Evolutionary conservation across 768 basidiomycete species (phyloP).

Genomic region (Amanita jacksonii): DNA sequence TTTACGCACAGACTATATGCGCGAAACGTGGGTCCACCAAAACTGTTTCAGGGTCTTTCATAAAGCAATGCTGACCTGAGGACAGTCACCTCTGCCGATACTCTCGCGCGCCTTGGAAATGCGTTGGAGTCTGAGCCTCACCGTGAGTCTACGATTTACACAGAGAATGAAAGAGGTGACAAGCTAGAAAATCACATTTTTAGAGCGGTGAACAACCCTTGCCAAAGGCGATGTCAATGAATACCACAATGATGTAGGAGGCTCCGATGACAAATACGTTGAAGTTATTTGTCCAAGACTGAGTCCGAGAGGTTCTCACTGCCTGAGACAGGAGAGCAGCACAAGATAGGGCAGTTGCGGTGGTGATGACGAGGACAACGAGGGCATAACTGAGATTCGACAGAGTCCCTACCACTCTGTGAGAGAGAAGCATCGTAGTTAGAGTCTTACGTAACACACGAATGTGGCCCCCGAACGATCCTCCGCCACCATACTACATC

Average conservation of each 20-base stretch:
- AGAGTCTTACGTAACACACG: not conserved
- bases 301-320: constrained; percentile 48
- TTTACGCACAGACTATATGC: constrained; percentile 46
- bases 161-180: constrained; percentile 52
- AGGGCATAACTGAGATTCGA: constrained; percentile 46
- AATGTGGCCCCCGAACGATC: constrained; percentile 7
- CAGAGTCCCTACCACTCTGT: constrained; percentile 31
- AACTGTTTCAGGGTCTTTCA: not conserved
- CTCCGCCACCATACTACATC: constrained; percentile 53
- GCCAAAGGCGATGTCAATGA: constrained; percentile 7
- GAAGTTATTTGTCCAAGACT: constrained; percentile 51
- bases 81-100: constrained; percentile 45
- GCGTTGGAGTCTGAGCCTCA: constrained; percentile 52
- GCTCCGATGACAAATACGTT: constrained; percentile 60
- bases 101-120: constrained; percentile 55
- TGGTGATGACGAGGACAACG: constrained; percentile 38
- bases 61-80: constrained; percentile 35
- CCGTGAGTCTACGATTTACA: constrained; percentile 57
- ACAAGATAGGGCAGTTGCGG: constrained; percentile 54
- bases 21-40: not conserved
- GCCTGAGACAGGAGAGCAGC: constrained; percentile 62
- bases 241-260: constrained; percentile 65
- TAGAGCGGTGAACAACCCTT: too few relatives aligned
- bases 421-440: constrained; percentile 3
- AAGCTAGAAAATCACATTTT: constrained; percentile 39